These are phyloP conservation scores for Chrysochromulina parva DNA, from an alignment of 78 protist species.

Conservation along the genomic window DNA sequence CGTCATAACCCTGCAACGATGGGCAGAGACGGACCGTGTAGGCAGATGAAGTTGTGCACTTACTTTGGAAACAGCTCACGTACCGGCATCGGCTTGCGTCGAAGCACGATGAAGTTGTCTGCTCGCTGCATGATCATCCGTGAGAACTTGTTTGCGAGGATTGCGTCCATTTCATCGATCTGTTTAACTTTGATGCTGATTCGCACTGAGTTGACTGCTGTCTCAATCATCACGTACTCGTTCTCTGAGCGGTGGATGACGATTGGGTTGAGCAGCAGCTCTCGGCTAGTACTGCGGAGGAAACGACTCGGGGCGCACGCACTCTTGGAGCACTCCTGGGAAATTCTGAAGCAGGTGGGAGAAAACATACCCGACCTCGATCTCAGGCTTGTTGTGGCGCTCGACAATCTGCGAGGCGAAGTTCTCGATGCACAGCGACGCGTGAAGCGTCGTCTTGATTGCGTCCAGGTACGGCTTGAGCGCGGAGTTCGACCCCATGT, in stretches of 20 bases:
- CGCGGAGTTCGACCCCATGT: background rate
- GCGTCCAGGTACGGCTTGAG: conserved; percentile 87
- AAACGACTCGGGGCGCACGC: background rate
- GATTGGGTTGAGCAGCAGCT: conserved; percentile 88
- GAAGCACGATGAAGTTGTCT: conserved; percentile 89
- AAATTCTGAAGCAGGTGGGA: too few species aligned
- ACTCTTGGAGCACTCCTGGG: background rate
- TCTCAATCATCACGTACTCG: conserved; percentile 90
- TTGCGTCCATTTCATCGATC: conserved; percentile 89
- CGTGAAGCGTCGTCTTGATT: conserved; percentile 84
- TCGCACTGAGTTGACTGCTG: conserved; percentile 96
- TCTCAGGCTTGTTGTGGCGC: conserved; percentile 99
- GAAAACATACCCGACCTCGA: conserved; percentile 78
- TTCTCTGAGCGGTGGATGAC: conserved; percentile 81
- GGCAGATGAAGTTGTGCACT: too few species aligned
- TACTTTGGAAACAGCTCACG: too few species aligned
- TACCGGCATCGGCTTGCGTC: conserved; percentile 88
- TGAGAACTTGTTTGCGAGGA: conserved; percentile 86
- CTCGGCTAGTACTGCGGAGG: conserved; percentile 39
- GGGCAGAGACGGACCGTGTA: too few species aligned
- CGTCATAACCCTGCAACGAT: conserved; percentile 89
- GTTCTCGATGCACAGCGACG: conserved; percentile 93
- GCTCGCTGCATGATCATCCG: conserved; percentile 96
- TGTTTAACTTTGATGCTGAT: conserved; percentile 87
- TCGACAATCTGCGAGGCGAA: conserved; percentile 96